Base-by-base conservation (phyloP, 169 alveolate genomes). In the Cryptosporidium andersoni region DNA sequence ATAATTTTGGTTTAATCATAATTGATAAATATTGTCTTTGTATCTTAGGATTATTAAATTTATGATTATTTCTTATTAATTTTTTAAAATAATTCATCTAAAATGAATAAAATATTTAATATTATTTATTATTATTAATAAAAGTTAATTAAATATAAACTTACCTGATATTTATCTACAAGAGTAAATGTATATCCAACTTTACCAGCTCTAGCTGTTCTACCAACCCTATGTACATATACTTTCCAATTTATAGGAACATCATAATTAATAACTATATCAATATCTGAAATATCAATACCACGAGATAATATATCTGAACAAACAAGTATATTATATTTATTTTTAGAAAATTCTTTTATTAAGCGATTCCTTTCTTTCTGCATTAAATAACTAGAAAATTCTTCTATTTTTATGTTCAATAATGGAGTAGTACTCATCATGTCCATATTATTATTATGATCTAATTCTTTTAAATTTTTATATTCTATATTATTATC, bases 261-360 rank as follows among this genome's bases (percentile, higher is more conserved):
- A 81, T 95, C 98, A 74, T 91, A 95, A 81, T 95, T 95, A 40
- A 95, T 91, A 34, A 95, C 97, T 64, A 64, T 88, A 51, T 82
- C 90, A 42, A 95, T 90, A 14, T 92, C 94, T n/a, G 94, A 92
- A 14, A 95, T 93, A 82, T 95, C 97, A 60, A 74, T 60, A 39
- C 98, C 97, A 89, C 98, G 88, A 62, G 95, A 88, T 12, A 96
- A 96, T 1, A 95, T 96, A 89, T 95, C 98, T n/a, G 98, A 94
- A 25, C 97, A 97, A 16, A 94, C 92, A 62, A 95, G 81, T 37
- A 94, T 93, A 55, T 90, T 74, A 37, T 58, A 74, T 39, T 56
- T 63, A 49, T 74, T 55, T 25, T 48, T 74, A 34, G 40, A 48
- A 49, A 74, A 74, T 48, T 60, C 60, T 51, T 36, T 74, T 55